Conservation (phyloP, 1,284 basidiomycete genomes). For the Rugosomyces carneus region DNA sequence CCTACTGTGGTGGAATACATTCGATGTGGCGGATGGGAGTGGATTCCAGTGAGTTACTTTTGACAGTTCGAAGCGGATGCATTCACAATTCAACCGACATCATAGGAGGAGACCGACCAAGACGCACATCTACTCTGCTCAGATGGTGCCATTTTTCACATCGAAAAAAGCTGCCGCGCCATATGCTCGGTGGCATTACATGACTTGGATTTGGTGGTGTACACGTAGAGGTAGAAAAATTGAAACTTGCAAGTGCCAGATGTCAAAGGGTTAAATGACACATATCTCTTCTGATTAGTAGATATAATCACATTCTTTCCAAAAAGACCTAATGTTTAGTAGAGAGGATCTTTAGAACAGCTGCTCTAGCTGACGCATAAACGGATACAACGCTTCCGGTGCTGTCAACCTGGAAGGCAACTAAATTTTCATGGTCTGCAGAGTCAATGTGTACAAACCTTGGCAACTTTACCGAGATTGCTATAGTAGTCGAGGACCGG, state of each 20-base stretch:
- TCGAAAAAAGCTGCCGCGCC: conserved; percentile 51
- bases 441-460: conserved; percentile 45
- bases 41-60: conserved; percentile 63
- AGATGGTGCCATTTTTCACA: conserved; percentile 63
- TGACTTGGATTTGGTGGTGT: conserved; percentile 39
- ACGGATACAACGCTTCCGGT: conserved; percentile 72
- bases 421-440: not conserved
- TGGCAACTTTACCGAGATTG: conserved; percentile 66
- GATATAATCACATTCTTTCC: not conserved
- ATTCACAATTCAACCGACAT: too few relatives aligned
- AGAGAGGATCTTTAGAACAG: conserved; percentile 43
- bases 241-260: too few relatives aligned
- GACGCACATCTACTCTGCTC: conserved; percentile 64
- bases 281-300: too few relatives aligned
- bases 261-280: not conserved
- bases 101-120: conserved; percentile 49
- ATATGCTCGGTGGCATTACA: conserved; percentile 38
- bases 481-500: conserved; percentile 91
- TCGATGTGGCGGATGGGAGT: conserved; percentile 77
- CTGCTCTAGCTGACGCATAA: conserved; percentile 52
- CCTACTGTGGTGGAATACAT: conserved; percentile 73
- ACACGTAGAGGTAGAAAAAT: conserved; percentile 29
- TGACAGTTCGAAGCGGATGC: too few relatives aligned
- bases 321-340: conserved; percentile 10
- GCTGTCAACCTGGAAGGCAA: conserved; percentile 65